phyloP scores from a whole-genome alignment of 2,329 filamentous ascomycete genomes.

The Paecilomyces formosus region DNA sequence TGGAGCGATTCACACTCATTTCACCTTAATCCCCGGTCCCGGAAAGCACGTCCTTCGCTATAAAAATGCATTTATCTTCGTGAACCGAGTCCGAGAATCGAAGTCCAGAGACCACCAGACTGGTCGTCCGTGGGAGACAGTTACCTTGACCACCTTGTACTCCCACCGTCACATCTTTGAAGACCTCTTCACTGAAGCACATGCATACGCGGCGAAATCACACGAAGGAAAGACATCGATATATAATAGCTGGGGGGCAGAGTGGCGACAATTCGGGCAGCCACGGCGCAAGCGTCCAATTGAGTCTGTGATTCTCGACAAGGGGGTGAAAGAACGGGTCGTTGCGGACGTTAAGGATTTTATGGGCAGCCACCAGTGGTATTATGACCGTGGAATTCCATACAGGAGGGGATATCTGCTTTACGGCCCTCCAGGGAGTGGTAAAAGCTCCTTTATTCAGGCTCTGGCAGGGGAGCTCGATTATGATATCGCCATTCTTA shows the following conservation, averaged over 20 bases:
- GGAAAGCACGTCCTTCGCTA: conserved; percentile 84
- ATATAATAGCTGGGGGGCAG: conserved; percentile 74
- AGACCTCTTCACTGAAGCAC: conserved; percentile 80
- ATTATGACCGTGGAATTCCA: conserved; percentile 87
- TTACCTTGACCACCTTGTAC: conserved; percentile 88
- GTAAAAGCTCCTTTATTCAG: conserved; percentile 94
- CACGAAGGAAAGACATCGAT: conserved; percentile 91
- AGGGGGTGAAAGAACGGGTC: conserved; percentile 74
- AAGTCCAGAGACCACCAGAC: conserved; percentile 72
- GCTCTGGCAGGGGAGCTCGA: conserved; percentile 87
- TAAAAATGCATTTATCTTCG: conserved; percentile 76
- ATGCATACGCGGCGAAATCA: conserved; percentile 67
- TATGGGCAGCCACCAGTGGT: conserved; percentile 72
- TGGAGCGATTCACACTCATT: conserved; percentile 67
- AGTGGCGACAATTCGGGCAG: conserved; percentile 79
- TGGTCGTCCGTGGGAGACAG: conserved; percentile 87
- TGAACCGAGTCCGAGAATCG: conserved; percentile 76
- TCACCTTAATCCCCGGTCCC: conserved; percentile 84
- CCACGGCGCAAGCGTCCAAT: conserved; percentile 80
- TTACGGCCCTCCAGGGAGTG: conserved; percentile 82
- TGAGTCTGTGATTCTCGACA: conserved; percentile 77
- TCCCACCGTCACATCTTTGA: conserved; percentile 84
- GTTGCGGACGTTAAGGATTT: conserved; percentile 79
- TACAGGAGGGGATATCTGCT: conserved; percentile 85
- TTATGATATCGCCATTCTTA: conserved; percentile 87